Percentiles rank a stretch among this genome's conserved stretches.
These are phyloP conservation scores for Hypoxylon rickii DNA, from an alignment of 495 filamentous ascomycete species.

Conservation along the genomic window DNA sequence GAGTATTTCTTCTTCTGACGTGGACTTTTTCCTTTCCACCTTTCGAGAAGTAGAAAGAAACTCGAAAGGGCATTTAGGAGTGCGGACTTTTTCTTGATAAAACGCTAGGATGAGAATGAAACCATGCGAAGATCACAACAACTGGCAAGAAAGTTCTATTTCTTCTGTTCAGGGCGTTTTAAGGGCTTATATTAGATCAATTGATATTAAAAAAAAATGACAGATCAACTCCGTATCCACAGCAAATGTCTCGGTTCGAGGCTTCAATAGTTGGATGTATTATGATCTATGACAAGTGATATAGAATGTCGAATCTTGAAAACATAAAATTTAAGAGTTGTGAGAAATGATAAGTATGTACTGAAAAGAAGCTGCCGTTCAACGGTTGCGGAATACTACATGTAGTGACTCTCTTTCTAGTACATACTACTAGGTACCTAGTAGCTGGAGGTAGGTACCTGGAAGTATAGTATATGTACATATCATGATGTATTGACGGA, in stretches of 20 bases:
- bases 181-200: conserved; percentile 6
- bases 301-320: conserved; percentile 21
- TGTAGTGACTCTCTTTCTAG: no score
- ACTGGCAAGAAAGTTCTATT: conserved; percentile 1
- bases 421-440: no score
- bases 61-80: conserved; percentile 12
- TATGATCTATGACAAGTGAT: no score
- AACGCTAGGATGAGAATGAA: conserved; percentile 4
- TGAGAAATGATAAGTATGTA: conserved; percentile 21
- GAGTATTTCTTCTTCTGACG: conserved; percentile 19
- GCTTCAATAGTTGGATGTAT: no score
- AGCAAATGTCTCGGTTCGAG: conserved; percentile 26
- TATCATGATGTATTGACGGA: no score
- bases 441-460: no score
- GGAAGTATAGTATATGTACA: no score
- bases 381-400: no score
- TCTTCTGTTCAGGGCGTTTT: conserved; percentile 7
- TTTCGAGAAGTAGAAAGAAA: conserved; percentile 7
- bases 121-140: conserved; percentile 2
- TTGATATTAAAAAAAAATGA: conserved; percentile 31
- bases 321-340: conserved; percentile 4
- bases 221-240: conserved; percentile 28
- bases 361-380: no score
- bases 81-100: conserved; percentile 32
- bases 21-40: conserved; percentile 34